Evolutionary conservation across 345 rosid genomes (phyloP), one percentile per base, ranked within the genome.

Genomic region (Limnanthes douglasii): DNA sequence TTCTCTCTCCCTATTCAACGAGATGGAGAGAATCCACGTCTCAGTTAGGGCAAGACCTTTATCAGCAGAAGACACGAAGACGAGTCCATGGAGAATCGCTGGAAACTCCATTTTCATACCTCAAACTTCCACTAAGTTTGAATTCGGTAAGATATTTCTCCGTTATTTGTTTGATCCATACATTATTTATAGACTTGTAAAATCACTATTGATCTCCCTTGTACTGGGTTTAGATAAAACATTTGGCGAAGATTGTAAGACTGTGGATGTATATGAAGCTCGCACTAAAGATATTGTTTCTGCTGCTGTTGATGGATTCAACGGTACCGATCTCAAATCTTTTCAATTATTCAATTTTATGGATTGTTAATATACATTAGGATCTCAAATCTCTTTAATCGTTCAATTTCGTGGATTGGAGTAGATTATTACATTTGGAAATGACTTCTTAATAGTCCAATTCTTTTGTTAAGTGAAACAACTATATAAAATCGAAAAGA

Each of bases 261-360:
- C 93, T 1, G 37, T 25, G 6, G 56, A 78, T 44, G 83, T 88
- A 3, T 88, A 88, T 29, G 56, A 60, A 48, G 75, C 78, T 10
- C 71, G 95, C 15, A 88, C 97, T 3, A 61, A 50, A 28, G 86
- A 76, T 2, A 73, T 88, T 17, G 95, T 83, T 4, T 55, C 71
- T 5, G 93, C 90, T 2, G 95, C 97, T 0, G 83, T 88, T 50
- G 65, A 80, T 11, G 97, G 97, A 32, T 88, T 88, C 48, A 88
- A 88, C 43, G 97, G 97, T 79, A 59, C n/a, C 14, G 8, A 26
- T 28, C 24, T 20, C 16, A 19, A 26, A 25, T 17, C 22, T 2
- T 3, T 11, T 36, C 10, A 2, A 18, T 45, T 24, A 24, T 8
- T 26, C 11, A 2, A 2, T 2, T 26, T 26, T 26, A 8, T 2